Evolutionary conservation across 1,284 basidiomycete species (phyloP).

Genomic region (Inonotus obliquus): DNA sequence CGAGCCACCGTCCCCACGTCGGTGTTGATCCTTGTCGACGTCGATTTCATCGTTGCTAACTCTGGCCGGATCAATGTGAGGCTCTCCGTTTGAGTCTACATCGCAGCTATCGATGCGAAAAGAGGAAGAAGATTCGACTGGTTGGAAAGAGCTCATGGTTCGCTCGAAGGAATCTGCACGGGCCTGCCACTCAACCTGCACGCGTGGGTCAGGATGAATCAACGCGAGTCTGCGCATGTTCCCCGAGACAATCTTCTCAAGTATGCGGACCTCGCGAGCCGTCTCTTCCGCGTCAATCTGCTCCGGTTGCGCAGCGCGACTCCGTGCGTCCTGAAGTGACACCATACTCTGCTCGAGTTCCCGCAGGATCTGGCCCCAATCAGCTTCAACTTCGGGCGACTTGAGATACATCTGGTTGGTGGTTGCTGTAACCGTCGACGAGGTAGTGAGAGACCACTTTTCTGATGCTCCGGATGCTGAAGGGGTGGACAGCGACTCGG

Average conservation of each 20-base stretch:
- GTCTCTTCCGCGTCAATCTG: not conserved
- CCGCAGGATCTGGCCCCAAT: not conserved
- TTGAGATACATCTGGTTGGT: too few relatives aligned
- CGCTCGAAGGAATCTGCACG: not conserved
- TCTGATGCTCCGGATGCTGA: too few relatives aligned
- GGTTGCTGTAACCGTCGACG: too few relatives aligned
- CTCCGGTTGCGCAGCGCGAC: not conserved
- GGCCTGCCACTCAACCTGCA: not conserved
- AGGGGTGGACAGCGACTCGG: too few relatives aligned
- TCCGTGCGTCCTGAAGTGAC: not conserved
- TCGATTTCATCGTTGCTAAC: not conserved
- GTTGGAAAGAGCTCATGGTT: not conserved
- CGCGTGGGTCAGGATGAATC: slow-evolving; percentile 6
- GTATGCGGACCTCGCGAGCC: not conserved
- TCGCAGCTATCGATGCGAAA: not conserved
- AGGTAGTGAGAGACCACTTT: too few relatives aligned
- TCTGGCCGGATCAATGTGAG: not conserved
- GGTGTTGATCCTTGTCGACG: not conserved
- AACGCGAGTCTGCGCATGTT: slow-evolving; percentile 4
- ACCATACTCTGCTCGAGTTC: not conserved
- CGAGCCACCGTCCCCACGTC: not conserved
- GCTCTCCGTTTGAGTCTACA: not conserved
- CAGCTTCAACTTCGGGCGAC: too few relatives aligned
- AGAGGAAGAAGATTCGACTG: too few relatives aligned
- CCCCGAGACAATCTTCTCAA: not conserved